phyloP scores from a whole-genome alignment of 495 filamentous ascomycete species.

The Hypoxylon fragiforme region DNA sequence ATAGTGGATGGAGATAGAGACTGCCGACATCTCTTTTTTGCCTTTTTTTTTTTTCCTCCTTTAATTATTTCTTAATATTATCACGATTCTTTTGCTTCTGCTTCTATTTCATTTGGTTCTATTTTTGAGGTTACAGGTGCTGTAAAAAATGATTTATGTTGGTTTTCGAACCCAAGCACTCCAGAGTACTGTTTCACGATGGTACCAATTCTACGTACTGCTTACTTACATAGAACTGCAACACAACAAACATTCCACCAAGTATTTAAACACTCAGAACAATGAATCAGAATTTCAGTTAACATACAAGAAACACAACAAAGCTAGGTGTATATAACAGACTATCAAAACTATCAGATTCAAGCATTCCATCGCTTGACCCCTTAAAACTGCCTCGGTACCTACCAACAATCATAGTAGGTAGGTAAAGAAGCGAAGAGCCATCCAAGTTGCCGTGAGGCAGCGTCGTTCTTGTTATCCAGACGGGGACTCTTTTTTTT shows the following conservation, averaged over 20 bases:
- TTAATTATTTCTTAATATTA: slow-evolving; percentile 15
- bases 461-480: slow-evolving; percentile 44
- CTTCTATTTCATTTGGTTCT: neutral
- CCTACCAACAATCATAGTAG: slow-evolving; percentile 1
- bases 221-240: no score
- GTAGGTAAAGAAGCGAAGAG: slow-evolving; percentile 24
- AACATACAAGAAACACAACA: slow-evolving; percentile 39
- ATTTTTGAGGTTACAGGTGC: neutral
- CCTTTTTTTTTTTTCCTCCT: slow-evolving; percentile 40
- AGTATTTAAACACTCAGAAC: no score
- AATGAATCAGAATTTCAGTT: slow-evolving; percentile 43
- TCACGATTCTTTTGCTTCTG: neutral
- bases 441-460: slow-evolving; percentile 49
- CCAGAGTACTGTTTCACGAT: slow-evolving; percentile 5
- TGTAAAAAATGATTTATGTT: slow-evolving; percentile 15
- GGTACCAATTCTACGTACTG: no score
- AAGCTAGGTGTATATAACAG: slow-evolving; percentile 31
- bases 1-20: slow-evolving; percentile 50
- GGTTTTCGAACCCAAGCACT: slow-evolving; percentile 22
- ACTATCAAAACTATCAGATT: slow-evolving; percentile 13
- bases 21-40: slow-evolving; percentile 49
- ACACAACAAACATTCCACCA: no score
- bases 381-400: slow-evolving; percentile 10
- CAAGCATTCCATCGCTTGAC: slow-evolving; percentile 1
- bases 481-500: slow-evolving; percentile 37